A percentile compares a stretch with the other conserved stretches of the same genome.
Conservation (phyloP, 441 rosid species). For the Croton setiger region DNA sequence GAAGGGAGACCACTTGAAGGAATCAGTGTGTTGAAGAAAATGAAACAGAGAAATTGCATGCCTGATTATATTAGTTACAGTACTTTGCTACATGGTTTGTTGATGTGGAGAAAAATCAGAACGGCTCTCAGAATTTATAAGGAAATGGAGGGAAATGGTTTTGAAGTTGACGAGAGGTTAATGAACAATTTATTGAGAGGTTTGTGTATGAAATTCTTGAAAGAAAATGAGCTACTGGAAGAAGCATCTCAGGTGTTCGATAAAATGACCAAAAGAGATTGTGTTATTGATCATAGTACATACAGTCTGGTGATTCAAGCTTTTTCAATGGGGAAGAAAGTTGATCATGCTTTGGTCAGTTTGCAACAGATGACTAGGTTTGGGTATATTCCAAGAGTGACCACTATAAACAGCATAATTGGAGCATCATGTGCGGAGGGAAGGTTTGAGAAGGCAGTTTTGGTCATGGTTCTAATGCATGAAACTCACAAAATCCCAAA, state of each 20-base stretch:
- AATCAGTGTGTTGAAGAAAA: conserved; percentile 39
- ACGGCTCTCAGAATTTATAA: conserved; percentile 35
- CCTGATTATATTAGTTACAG: conserved; percentile 53
- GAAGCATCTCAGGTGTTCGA: conserved; percentile 44
- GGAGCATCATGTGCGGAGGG: conserved; percentile 38
- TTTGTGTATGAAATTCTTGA: conserved; percentile 34
- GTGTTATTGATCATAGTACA: conserved; percentile 22
- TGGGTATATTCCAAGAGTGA: conserved; percentile 38
- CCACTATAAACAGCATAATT: conserved; percentile 36
- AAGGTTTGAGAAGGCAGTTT: conserved; percentile 38
- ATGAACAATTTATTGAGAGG: conserved; percentile 41
- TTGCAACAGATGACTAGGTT: conserved; percentile 28
- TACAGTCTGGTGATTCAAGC: conserved; percentile 32
- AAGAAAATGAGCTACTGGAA: conserved; percentile 31
- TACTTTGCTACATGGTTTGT: conserved; percentile 48
- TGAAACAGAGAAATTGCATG: conserved; percentile 42
- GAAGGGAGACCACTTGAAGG: conserved; percentile 60
- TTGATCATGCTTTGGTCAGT: conserved; percentile 35
- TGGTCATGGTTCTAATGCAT: conserved; percentile 31
- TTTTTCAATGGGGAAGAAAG: conserved; percentile 31
- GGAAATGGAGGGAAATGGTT: conserved; percentile 43
- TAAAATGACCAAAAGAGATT: conserved; percentile 31
- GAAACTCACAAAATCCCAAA: conserved; percentile 33
- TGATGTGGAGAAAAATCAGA: conserved; percentile 45
- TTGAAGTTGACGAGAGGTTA: conserved; percentile 39